phyloP scores from a whole-genome alignment of 441 rosid genomes.

The Manihot esculenta region DNA sequence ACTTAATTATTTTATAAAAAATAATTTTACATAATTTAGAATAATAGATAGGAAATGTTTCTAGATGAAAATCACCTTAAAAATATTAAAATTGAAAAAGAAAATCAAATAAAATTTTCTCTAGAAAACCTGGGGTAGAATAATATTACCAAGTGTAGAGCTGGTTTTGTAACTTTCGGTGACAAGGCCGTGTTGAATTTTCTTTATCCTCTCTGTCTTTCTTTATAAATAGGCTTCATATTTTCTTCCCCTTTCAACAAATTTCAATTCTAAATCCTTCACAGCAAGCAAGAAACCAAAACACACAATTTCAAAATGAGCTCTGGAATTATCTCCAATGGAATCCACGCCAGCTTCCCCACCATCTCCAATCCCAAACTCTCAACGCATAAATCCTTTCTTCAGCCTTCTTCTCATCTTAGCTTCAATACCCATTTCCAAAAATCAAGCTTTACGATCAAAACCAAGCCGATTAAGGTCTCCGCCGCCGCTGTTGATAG shows the following conservation, averaged over 20 bases:
- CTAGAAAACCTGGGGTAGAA: no score
- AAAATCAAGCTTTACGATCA: conserved; percentile 4
- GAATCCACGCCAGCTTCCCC: neutral
- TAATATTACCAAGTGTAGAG: no score
- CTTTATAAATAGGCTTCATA: no score
- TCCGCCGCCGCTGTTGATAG: conserved; percentile 16
- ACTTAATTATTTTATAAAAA: no score
- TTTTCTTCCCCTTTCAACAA: neutral
- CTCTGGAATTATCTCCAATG: neutral
- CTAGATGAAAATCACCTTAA: no score
- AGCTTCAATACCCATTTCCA: conserved; percentile 20
- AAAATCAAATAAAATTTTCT: no score
- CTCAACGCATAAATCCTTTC: neutral
- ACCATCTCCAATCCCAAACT: neutral
- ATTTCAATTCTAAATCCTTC: neutral
- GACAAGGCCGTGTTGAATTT: neutral
- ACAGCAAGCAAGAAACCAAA: neutral
- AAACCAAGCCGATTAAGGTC: conserved; percentile 7
- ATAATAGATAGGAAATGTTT: no score
- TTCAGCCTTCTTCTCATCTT: conserved; percentile 11
- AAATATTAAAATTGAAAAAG: no score
- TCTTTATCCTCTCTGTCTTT: no score
- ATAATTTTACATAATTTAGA: no score
- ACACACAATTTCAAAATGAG: neutral
- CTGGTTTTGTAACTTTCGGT: neutral